A percentile compares a stretch with the other conserved stretches of the same genome.
Evolutionary conservation across 1,284 basidiomycete genomes (phyloP).

Genomic region (Serendipita sp.): DNA sequence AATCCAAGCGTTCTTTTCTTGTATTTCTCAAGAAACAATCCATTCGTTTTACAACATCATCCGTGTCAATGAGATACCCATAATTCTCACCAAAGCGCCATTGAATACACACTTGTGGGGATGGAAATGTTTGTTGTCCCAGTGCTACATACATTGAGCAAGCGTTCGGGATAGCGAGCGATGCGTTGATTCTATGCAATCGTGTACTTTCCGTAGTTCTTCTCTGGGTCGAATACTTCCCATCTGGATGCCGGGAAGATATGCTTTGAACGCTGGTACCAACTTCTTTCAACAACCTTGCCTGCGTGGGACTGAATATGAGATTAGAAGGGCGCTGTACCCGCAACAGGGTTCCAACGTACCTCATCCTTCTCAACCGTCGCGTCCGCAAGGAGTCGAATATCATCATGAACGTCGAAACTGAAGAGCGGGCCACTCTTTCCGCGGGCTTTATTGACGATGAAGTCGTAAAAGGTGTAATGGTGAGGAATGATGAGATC

Average conservation of each 20-base stretch:
- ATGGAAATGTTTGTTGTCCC: too few species aligned
- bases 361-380: constrained; percentile 91
- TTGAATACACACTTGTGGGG: too few species aligned
- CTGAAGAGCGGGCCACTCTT: constrained; percentile 97
- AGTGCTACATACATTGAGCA: too few species aligned
- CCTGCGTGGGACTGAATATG: constrained; percentile 72
- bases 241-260: constrained; percentile 92
- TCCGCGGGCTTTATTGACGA: constrained; percentile 93
- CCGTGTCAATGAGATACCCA: too few species aligned
- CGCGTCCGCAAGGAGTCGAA: constrained; percentile 88
- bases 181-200: constrained; percentile 30
- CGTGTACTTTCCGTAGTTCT: constrained; percentile 79
- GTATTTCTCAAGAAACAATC: too few species aligned
- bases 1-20: too few species aligned
- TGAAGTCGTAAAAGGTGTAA: constrained; percentile 97
- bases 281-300: constrained; percentile 93
- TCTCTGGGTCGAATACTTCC: constrained; percentile 91
- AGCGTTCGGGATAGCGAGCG: too few species aligned
- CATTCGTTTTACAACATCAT: too few species aligned
- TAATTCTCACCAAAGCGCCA: too few species aligned
- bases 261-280: constrained; percentile 93
- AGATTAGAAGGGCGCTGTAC: background rate
- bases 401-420: constrained; percentile 98
- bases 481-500: constrained; percentile 41
- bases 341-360: constrained; percentile 5